Conservation (phyloP, 495 filamentous ascomycete genomes). For the Aspergillus cavernicola region DNA sequence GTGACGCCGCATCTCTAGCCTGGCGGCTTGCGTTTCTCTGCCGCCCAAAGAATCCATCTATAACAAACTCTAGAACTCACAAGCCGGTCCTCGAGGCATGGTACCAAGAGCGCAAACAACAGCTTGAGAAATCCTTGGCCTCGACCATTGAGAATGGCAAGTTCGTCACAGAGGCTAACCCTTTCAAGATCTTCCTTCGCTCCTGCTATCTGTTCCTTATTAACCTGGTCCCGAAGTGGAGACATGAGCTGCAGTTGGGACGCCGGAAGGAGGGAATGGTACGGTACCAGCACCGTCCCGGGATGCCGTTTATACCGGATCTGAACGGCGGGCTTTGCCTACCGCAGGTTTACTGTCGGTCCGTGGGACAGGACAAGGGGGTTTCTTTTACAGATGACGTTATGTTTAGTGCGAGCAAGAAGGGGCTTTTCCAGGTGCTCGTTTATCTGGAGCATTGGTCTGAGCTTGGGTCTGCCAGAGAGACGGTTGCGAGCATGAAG, state of each 20-base stretch:
- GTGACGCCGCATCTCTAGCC: constrained; percentile 32
- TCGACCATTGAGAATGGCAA: constrained; percentile 32
- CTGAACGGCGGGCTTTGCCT: constrained; percentile 28
- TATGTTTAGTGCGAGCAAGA: constrained; percentile 16
- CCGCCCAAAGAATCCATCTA: neutral
- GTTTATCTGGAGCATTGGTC: constrained; percentile 17
- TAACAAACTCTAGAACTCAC: constrained; percentile 7
- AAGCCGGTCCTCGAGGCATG: constrained; percentile 26
- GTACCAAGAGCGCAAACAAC: constrained; percentile 41
- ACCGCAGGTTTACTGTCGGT: constrained; percentile 31
- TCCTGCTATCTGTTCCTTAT: constrained; percentile 31
- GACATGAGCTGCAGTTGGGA: constrained; percentile 25
- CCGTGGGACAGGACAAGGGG: neutral
- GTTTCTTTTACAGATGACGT: constrained; percentile 28
- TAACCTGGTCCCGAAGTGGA: constrained; percentile 30
- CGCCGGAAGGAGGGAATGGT: constrained; percentile 22
- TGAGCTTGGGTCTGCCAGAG: too few relatives aligned
- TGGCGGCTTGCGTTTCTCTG: constrained; percentile 46
- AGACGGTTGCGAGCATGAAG: too few relatives aligned
- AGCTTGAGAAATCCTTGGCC: constrained; percentile 32
- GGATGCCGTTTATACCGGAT: constrained; percentile 32
- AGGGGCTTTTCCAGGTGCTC: constrained; percentile 23
- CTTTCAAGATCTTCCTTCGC: constrained; percentile 29
- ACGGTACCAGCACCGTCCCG: constrained; percentile 21
- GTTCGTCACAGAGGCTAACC: constrained; percentile 26